Percentiles rank a stretch among this genome's conserved stretches.
Conservation (phyloP, 345 rosid species). For the Salix purpurea region DNA sequence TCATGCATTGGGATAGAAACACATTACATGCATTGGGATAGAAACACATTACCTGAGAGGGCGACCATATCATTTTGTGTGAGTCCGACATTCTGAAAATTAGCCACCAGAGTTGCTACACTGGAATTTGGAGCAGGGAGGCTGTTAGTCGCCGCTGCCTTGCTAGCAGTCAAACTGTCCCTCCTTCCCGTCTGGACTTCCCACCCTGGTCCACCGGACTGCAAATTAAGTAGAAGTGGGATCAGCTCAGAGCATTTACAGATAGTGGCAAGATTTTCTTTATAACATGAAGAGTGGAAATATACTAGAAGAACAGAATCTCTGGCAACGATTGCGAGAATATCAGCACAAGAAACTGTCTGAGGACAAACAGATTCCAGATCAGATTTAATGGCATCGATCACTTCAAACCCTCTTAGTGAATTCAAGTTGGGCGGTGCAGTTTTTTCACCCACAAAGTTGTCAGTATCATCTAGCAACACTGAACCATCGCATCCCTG, state of each 20-base stretch:
- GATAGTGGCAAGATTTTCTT: not conserved
- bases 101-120: slow-evolving; percentile 44
- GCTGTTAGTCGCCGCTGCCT: slow-evolving; percentile 50
- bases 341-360: slow-evolving; percentile 86
- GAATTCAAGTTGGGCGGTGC: slow-evolving; percentile 84
- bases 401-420: slow-evolving; percentile 75
- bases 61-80: slow-evolving; percentile 63
- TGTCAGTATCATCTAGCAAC: slow-evolving; percentile 57
- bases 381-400: slow-evolving; percentile 59
- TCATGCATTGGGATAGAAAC: not conserved
- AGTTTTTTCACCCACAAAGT: slow-evolving; percentile 69
- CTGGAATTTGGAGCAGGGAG: slow-evolving; percentile 78
- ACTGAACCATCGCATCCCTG: slow-evolving; percentile 91
- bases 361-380: slow-evolving; percentile 67
- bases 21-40: slow-evolving; percentile 16
- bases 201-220: slow-evolving; percentile 95
- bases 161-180: slow-evolving; percentile 64
- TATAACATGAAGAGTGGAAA: not conserved
- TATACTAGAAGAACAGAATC: slow-evolving; percentile 65
- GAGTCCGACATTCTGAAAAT: slow-evolving; percentile 70
- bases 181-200: slow-evolving; percentile 73
- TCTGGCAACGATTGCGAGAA: slow-evolving; percentile 73
- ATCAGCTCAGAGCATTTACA: not conserved
- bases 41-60: slow-evolving; percentile 46
- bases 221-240: not conserved